Conservation (phyloP, 2,329 filamentous ascomycete species). For the Claviceps maximensis region DNA sequence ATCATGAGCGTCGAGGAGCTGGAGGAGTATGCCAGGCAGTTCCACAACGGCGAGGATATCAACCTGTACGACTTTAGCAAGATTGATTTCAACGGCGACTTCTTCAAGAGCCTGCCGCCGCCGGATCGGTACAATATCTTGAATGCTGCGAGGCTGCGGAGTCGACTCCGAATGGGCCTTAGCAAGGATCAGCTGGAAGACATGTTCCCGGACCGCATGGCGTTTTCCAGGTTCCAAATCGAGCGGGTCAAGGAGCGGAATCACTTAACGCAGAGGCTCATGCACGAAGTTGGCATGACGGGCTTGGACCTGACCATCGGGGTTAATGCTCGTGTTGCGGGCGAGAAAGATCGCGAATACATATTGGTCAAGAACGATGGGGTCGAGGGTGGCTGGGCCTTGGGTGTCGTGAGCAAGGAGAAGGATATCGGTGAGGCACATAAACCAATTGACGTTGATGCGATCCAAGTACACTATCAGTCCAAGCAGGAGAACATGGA, state of each 20-base stretch:
- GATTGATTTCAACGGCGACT: constrained; percentile 93
- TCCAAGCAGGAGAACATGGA: constrained; percentile 42
- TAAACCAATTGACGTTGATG: constrained; percentile 88
- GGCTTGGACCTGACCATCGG: constrained; percentile 58
- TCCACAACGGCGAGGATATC: constrained; percentile 84
- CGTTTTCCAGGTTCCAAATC: constrained; percentile 91
- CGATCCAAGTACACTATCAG: constrained; percentile 42
- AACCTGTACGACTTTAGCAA: constrained; percentile 93
- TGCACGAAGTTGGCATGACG: constrained; percentile 87
- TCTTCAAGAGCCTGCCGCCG: constrained; percentile 82
- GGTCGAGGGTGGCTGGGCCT: constrained; percentile 87
- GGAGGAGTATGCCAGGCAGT: constrained; percentile 86
- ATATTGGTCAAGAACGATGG: constrained; percentile 92
- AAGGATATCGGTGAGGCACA: constrained; percentile 67
- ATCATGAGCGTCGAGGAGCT: constrained; percentile 95
- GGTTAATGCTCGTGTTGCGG: constrained; percentile 54
- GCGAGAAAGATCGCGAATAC: constrained; percentile 86
- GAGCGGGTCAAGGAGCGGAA: constrained; percentile 88
- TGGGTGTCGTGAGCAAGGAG: constrained; percentile 82
- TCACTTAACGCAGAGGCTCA: constrained; percentile 83
- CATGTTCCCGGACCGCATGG: constrained; percentile 98
- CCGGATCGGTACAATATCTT: constrained; percentile 94
- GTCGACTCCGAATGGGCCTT: constrained; percentile 83
- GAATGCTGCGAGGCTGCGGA: constrained; percentile 81
- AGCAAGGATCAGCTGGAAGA: constrained; percentile 90